A percentile compares a stretch with the other conserved stretches of the same genome.
Conservation (phyloP, 352 stramenopile species). For the Phytophthora litchii region DNA sequence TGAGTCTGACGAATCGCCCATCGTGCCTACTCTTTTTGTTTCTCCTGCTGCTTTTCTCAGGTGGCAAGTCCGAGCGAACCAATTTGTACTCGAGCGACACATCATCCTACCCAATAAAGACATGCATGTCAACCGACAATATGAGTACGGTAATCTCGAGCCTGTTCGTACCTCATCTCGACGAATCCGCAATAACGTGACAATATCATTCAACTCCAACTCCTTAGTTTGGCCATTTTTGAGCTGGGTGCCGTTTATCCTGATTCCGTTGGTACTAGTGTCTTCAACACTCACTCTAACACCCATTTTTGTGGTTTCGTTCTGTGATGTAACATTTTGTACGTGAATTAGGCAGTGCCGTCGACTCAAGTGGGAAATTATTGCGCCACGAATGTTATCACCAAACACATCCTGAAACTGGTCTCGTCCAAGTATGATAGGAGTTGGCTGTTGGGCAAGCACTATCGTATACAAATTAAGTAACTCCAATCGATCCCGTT, state of each 20-base stretch:
- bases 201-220: conserved; percentile 58
- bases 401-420: conserved; percentile 74
- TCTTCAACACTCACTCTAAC: conserved; percentile 67
- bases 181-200: conserved; percentile 63
- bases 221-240: conserved; percentile 49
- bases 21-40: conserved; percentile 38
- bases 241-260: conserved; percentile 60
- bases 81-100: conserved; percentile 52
- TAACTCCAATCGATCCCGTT: conserved; percentile 52
- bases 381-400: conserved; percentile 59
- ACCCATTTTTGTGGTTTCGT: conserved; percentile 31
- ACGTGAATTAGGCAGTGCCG: conserved; percentile 73
- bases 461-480: conserved; percentile 54
- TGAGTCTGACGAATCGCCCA: conserved; percentile 36
- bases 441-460: conserved; percentile 37
- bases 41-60: conserved; percentile 11
- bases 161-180: conserved; percentile 43
- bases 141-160: not conserved
- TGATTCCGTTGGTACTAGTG: conserved; percentile 74
- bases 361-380: conserved; percentile 64
- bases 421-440: conserved; percentile 50
- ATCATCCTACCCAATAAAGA: conserved; percentile 39
- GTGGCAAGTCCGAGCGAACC: conserved; percentile 20
- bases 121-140: not conserved
- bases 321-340: conserved; percentile 28